Percentiles rank a stretch among this genome's conserved stretches.
phyloP scores from a whole-genome alignment of 1,284 basidiomycete genomes.

The Cryptococcus sp. region DNA sequence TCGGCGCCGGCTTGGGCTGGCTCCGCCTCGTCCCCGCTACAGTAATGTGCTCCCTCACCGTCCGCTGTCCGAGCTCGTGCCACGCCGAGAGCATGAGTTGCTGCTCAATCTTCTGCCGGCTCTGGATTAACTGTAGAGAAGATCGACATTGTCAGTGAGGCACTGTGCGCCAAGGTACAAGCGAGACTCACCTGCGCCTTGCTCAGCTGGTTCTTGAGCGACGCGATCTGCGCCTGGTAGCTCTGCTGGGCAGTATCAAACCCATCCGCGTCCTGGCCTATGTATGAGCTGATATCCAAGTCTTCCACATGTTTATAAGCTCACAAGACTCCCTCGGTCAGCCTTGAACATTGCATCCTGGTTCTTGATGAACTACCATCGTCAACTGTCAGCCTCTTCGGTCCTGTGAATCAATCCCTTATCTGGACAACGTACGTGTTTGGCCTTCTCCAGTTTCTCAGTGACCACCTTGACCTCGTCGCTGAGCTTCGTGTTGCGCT shows the following conservation, averaged over 20 bases:
- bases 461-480: conserved; percentile 67
- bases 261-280: conserved; percentile 51
- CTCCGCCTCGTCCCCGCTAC: conserved; percentile 32
- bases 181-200: conserved; percentile 57
- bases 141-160: not conserved
- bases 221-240: conserved; percentile 66
- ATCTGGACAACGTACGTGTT: conserved; percentile 55
- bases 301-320: not conserved
- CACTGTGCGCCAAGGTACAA: not conserved
- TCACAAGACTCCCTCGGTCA: conserved; percentile 22
- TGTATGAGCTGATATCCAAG: not conserved
- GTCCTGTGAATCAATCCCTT: not conserved
- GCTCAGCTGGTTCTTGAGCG: conserved; percentile 65
- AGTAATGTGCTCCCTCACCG: conserved; percentile 54
- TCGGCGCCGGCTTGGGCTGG: conserved; percentile 53
- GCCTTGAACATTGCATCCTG: conserved; percentile 71
- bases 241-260: conserved; percentile 69
- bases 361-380: conserved; percentile 74
- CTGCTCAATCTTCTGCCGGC: conserved; percentile 69
- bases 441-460: conserved; percentile 79
- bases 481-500: conserved; percentile 67
- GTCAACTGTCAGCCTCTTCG: conserved; percentile 4
- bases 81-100: conserved; percentile 72
- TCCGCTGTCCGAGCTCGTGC: conserved; percentile 65
- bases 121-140: conserved; percentile 33